Evolutionary conservation across 192 early-diverging fungal species (phyloP).

Genomic region (Coemansia sp.): DNA sequence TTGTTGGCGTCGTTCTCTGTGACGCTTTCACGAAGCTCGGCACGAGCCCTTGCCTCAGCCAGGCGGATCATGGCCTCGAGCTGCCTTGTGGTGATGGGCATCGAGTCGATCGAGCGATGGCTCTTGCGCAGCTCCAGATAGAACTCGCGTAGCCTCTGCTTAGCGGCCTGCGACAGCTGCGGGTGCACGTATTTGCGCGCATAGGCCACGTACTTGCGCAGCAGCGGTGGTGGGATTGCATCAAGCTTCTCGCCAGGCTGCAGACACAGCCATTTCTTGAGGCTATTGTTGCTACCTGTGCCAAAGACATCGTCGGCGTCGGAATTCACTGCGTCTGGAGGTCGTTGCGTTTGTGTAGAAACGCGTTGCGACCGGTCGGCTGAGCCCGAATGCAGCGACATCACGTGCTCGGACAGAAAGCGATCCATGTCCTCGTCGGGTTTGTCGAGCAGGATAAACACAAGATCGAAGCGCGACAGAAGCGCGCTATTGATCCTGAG

Average conservation of each 20-base stretch:
- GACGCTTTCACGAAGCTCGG: conserved; percentile 73
- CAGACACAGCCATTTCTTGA: conserved; percentile 48
- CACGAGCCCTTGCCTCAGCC: conserved; percentile 74
- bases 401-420: conserved; percentile 78
- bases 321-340: not conserved
- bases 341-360: not conserved
- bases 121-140: conserved; percentile 66
- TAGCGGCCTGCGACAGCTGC: conserved; percentile 61
- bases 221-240: conserved; percentile 60
- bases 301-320: conserved; percentile 10
- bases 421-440: conserved; percentile 77
- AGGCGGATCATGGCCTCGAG: conserved; percentile 77
- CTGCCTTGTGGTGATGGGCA: conserved; percentile 78
- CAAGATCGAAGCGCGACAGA: conserved; percentile 77
- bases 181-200: conserved; percentile 78
- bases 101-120: conserved; percentile 65
- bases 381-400: conserved; percentile 63
- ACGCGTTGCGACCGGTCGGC: conserved; percentile 3
- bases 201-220: conserved; percentile 86
- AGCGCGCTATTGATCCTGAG: conserved; percentile 71
- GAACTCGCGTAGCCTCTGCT: conserved; percentile 63
- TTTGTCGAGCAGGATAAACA: conserved; percentile 80
- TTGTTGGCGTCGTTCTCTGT: conserved; percentile 71
- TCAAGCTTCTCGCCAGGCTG: conserved; percentile 59
- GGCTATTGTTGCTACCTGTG: not conserved